Conservation (phyloP, 1,284 basidiomycete genomes). For the Apiotrichum brassicae region DNA sequence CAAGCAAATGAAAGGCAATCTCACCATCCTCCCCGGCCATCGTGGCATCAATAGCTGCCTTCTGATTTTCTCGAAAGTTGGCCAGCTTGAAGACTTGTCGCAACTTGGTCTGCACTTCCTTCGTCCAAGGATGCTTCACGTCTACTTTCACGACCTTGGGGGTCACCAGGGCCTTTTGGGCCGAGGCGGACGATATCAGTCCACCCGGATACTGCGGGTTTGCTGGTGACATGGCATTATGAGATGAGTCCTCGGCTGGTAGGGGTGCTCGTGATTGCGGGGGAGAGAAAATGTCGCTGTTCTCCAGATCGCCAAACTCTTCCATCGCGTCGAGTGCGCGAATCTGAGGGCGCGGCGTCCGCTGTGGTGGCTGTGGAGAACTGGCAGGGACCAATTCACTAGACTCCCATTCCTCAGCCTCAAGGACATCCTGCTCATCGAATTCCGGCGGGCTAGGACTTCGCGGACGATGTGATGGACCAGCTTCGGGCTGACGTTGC, state of each 20-base stretch:
- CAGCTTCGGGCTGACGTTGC: background rate
- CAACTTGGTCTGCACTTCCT: conserved; percentile 61
- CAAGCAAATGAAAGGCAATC: background rate
- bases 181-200: background rate
- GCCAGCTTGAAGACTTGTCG: conserved; percentile 61
- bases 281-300: conserved; percentile 26
- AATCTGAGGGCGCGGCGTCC: background rate
- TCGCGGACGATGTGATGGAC: background rate
- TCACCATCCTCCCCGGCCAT: conserved; percentile 64
- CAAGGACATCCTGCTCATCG: background rate
- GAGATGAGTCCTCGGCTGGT: conserved; percentile 12
- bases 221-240: conserved; percentile 8
- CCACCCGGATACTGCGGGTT: conserved; percentile 12
- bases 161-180: background rate
- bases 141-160: conserved; percentile 20
- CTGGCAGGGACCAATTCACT: background rate
- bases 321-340: conserved; percentile 5
- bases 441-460: background rate
- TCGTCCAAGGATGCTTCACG: conserved; percentile 48
- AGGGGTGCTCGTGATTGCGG: conserved; percentile 10
- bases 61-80: conserved; percentile 74
- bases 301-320: conserved; percentile 23
- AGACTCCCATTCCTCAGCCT: background rate
- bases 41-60: conserved; percentile 73
- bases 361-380: background rate